phyloP scores from a whole-genome alignment of 192 early-diverging fungal species.

The Rhizophagus prolifer region DNA sequence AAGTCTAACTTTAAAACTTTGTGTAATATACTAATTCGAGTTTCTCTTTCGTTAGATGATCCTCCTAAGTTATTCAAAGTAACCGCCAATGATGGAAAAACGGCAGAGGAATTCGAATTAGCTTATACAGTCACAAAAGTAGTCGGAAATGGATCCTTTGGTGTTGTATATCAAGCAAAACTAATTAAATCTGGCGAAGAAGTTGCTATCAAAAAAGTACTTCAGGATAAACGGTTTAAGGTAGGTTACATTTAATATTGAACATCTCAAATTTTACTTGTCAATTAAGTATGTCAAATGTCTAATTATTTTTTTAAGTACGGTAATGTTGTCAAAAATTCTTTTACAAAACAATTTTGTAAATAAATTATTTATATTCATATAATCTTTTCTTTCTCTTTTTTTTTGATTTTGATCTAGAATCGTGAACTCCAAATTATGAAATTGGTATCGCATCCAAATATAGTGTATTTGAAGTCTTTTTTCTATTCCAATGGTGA shows the following conservation, averaged over 20 bases:
- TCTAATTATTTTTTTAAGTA: background rate
- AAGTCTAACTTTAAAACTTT: background rate
- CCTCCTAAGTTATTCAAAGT: conserved; percentile 70
- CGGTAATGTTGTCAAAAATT: background rate
- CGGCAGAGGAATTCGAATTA: conserved; percentile 82
- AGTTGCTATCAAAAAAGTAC: conserved; percentile 97
- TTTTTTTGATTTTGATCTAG: conserved; percentile 43
- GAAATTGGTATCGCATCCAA: conserved; percentile 88
- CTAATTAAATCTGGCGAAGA: conserved; percentile 75
- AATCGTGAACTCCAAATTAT: conserved; percentile 94
- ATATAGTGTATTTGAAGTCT: conserved; percentile 85
- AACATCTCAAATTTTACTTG: background rate
- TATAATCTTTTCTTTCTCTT: background rate
- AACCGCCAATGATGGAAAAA: conserved; percentile 83
- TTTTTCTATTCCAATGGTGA: conserved; percentile 97
- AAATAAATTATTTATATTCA: conserved; percentile 22
- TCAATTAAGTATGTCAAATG: background rate
- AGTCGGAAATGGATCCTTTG: conserved; percentile 97
- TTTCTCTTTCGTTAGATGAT: conserved; percentile 43
- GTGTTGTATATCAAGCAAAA: conserved; percentile 96
- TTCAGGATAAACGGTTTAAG: conserved; percentile 99
- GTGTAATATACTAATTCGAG: background rate
- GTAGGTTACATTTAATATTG: conserved; percentile 41
- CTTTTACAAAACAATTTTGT: background rate
- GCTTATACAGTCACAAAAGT: conserved; percentile 91